Conservation (phyloP, 129 eudicot species). For the Tanacetum coccineum region DNA sequence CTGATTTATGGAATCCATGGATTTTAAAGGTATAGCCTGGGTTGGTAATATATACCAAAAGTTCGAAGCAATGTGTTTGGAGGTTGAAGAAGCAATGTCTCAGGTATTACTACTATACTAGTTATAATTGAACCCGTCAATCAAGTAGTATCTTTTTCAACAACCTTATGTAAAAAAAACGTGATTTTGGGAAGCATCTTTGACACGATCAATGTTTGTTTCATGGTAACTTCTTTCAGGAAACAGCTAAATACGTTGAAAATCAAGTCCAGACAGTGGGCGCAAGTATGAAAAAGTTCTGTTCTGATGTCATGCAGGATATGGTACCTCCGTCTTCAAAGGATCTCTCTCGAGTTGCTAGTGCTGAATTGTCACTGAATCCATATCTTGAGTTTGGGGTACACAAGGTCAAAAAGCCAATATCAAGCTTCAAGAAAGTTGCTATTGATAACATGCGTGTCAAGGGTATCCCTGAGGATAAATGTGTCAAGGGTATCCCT, state of each 20-base stretch:
- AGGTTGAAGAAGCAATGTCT: constrained; percentile 80
- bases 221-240: constrained; percentile 38
- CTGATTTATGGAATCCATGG: constrained; percentile 43
- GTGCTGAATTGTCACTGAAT: constrained; percentile 44
- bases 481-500: too few relatives aligned
- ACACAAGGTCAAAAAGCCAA: constrained; percentile 30
- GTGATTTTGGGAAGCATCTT: background rate
- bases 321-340: constrained; percentile 46
- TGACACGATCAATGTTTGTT: background rate
- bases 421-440: constrained; percentile 30
- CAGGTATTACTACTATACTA: constrained; percentile 45
- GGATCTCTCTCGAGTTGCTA: constrained; percentile 49
- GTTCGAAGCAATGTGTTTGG: constrained; percentile 92
- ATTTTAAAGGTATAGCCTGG: constrained; percentile 71
- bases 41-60: constrained; percentile 72
- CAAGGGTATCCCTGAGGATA: constrained; percentile 33
- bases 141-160: background rate
- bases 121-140: background rate
- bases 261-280: constrained; percentile 91
- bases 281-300: constrained; percentile 74
- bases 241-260: constrained; percentile 80
- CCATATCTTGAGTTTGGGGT: constrained; percentile 45
- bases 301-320: constrained; percentile 88
- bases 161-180: background rate
- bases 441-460: constrained; percentile 3